Base-by-base conservation (phyloP, 371 early-diverging fungal genomes). In the Circinella umbellata region DNA sequence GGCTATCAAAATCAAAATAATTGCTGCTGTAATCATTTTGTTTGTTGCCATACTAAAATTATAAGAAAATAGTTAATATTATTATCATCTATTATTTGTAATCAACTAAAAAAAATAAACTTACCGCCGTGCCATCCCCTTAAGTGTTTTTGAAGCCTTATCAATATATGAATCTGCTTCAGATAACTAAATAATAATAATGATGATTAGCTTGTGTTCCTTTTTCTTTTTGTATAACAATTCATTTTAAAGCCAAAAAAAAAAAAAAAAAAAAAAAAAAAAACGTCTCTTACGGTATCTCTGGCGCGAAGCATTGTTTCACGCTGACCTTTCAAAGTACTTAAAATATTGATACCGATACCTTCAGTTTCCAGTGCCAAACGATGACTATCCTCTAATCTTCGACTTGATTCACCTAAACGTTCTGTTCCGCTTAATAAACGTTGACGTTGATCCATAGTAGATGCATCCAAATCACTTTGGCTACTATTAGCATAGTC, bases 81-180 rank as follows among this genome's bases (percentile, higher is more conserved):
- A 27, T 27, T 27, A 47, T 47, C 15, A 47, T 11, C 47, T 3
- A 47, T 15, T 47, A 11, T 11, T 51, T 51, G 5, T n/a, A 15
- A 13, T 51, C n/a, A 51, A 51, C 1, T 14, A 27, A 4, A 37
- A 27, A 59, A 8, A 59, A 59, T 13, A 17, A 14, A 8, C 84
- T 86, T 89, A 96, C 96, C 95, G 87, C 62, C 95, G 88, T 14
- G 95, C 94, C 98, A 98, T 98, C 47, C 89, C 90, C 77, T 91
- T 91, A 48, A 98, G 83, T 3, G 95, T 93, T 51, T 94, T 90
- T 54, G 93, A 92, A 39, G 95, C 94, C 73, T 92, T 91, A 72
- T 95, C 93, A 63, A 98, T 93, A 76, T 92, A 92, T 13, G 92
- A 85, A 78, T 98, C 97, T 0, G 97, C 96, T 63, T 93, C 93